Evolutionary conservation across 768 basidiomycete genomes (phyloP), one percentile per base, ranked within the genome.

Genomic region (Rhodosporidiobolus odoratus): DNA sequence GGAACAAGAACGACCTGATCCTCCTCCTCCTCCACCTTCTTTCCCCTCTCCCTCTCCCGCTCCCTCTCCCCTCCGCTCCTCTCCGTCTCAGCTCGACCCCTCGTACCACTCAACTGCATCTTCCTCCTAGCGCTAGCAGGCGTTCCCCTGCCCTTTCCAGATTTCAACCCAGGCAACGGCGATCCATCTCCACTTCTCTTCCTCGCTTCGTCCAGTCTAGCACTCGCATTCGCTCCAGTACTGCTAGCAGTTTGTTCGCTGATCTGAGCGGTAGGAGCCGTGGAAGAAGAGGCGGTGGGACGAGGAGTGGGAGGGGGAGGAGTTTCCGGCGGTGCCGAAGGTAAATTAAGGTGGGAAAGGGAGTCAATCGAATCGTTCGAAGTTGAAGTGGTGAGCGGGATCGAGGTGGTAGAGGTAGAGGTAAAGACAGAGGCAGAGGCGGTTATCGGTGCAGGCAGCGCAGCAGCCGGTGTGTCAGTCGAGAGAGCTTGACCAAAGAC

Each of bases 401-500:
- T 17, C 19, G 40, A 25, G 8, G 21, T 40, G 12, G 7, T 17
- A 7, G 43, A 23, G 16, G 34, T 47, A 2, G 34, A 30, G 19
- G 63, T 3, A 3, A 37, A n/a, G 48, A 52, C 40, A 34, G 43
- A 48, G 13, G 48, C 48, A 52, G 53, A 64, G 4, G 32, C 10
- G 1, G 34, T 25, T 4, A 32, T 21, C 17, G 23, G 10, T 3
- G 56, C 12, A 4, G n/a, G 21, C 4, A 2, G 12, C 1, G 37
- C 15, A 5, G 15, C 17, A 19, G 38, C 27, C 27, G 52, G 41
- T 19, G 16, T 30, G 32, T 69, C 68, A 13, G 48, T 64, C 41
- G 62, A 35, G 30, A 64, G 15, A 1, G 68, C 68, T 15, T 27
- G 25, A 35, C 62, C 68, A 8, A 64, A 64, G 48, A 64, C 57